A percentile compares a stretch with the other conserved stretches of the same genome.
These are phyloP conservation scores for Rhodotorula sp. DNA, from an alignment of 1,284 basidiomycete genomes.

Conservation along the genomic window DNA sequence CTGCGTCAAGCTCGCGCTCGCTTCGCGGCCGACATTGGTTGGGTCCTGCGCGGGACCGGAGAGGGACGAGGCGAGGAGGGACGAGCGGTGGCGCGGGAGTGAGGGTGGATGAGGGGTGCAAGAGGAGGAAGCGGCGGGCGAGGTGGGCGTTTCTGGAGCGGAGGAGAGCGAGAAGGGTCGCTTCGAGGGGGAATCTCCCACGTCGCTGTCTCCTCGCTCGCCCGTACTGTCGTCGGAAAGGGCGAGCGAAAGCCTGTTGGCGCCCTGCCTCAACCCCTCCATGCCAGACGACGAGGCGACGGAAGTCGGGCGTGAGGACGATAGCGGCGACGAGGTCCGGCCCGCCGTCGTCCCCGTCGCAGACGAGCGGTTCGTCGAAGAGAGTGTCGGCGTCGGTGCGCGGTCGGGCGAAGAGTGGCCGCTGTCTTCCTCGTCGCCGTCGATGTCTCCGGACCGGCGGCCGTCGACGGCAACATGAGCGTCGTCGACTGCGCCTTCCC, in stretches of 20 bases:
- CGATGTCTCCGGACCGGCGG: background rate
- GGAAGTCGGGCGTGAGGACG: background rate
- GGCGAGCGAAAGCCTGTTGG: slow-evolving; percentile 3
- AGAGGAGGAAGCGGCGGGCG: background rate
- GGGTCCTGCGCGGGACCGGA: slow-evolving; percentile 1
- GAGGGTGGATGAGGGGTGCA: background rate
- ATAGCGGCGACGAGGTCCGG: background rate
- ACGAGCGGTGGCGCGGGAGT: background rate
- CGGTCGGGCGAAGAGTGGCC: background rate
- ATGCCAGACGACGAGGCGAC: background rate
- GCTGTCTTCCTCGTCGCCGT: background rate
- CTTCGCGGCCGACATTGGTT: slow-evolving; percentile 11
- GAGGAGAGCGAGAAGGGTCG: slow-evolving; percentile 20
- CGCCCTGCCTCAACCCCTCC: background rate
- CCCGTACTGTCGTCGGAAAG: background rate
- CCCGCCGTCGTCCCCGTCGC: too few relatives aligned
- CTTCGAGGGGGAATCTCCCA: background rate
- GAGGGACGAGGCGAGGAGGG: slow-evolving; percentile 5
- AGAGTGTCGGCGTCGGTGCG: background rate
- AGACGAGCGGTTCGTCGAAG: background rate
- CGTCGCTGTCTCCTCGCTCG: background rate
- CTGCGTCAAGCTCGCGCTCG: slow-evolving; percentile 16
- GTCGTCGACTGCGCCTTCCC: background rate
- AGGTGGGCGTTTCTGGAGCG: slow-evolving; percentile 25
- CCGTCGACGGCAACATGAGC: background rate